A percentile compares a stretch with the other conserved stretches of the same genome.
Evolutionary conservation across 345 rosid genomes (phyloP).

Genomic region (Psidium friedrichsthalianum): DNA sequence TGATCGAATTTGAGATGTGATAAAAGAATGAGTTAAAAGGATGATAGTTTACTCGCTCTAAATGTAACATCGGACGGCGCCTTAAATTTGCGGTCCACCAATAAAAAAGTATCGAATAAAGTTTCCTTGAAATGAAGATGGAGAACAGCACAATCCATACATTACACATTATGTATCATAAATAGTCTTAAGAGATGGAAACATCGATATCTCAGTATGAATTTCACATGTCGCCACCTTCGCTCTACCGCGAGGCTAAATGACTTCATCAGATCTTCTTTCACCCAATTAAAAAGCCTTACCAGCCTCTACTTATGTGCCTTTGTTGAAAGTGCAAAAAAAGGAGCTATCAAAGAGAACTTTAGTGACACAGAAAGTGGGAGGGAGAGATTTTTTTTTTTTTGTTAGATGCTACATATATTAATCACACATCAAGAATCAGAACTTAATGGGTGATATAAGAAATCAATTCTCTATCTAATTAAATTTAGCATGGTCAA

Average conservation of each 20-base stretch:
- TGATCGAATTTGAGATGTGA: neutral
- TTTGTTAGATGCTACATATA: neutral
- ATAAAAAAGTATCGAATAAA: neutral
- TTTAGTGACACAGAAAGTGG: neutral
- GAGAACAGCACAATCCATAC: neutral
- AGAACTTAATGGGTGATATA: neutral
- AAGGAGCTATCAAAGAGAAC: neutral
- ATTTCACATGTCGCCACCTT: neutral
- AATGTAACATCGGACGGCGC: neutral
- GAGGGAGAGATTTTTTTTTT: neutral
- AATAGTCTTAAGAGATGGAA: neutral
- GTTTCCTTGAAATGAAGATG: neutral
- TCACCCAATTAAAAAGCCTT: neutral
- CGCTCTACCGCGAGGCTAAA: neutral
- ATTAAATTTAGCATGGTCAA: neutral
- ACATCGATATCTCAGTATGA: rapidly evolving
- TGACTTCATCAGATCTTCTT: neutral
- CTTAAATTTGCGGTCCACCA: neutral
- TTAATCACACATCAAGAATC: neutral
- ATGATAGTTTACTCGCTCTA: neutral
- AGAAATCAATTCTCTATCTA: neutral
- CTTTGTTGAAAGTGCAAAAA: neutral
- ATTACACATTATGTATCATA: neutral
- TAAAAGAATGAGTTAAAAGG: neutral
- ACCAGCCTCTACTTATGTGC: too few relatives aligned